Percentiles rank a stretch among this genome's conserved stretches.
Conservation (phyloP, 2,329 filamentous ascomycete species). For the Geosmithia flava region DNA sequence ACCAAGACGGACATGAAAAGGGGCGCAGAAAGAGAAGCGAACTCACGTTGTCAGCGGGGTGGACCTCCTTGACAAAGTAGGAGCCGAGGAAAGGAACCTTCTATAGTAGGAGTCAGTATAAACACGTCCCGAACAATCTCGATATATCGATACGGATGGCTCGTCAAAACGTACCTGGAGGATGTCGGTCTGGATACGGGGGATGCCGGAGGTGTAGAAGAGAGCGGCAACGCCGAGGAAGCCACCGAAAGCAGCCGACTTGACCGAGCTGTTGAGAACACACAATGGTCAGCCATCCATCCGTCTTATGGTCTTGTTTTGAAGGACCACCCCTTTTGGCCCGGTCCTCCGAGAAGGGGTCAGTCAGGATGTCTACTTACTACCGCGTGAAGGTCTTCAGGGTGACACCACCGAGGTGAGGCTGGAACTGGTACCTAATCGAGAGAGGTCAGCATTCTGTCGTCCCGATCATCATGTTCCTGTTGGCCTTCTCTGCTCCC, state of each 20-base stretch:
- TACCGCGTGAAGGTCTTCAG: conserved; percentile 29
- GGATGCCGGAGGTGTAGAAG: conserved; percentile 50
- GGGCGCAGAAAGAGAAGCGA: no score
- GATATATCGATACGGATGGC: no score
- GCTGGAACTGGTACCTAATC: conserved; percentile 29
- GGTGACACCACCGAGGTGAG: conserved; percentile 41
- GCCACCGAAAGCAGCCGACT: conserved; percentile 41
- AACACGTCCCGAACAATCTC: no score
- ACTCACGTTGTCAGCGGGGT: conserved; percentile 52
- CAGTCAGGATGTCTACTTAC: conserved; percentile 29
- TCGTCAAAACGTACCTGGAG: conserved; percentile 32
- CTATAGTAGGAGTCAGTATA: conserved; percentile 15
- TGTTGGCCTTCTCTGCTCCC: no score
- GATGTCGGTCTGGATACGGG: conserved; percentile 46
- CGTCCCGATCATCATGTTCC: not conserved
- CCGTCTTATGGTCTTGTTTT: no score
- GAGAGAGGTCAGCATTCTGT: conserved; percentile 12
- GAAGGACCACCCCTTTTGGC: no score
- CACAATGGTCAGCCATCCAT: conserved; percentile 5
- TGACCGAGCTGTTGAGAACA: conserved; percentile 29
- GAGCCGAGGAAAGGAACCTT: conserved; percentile 41
- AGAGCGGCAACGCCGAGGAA: conserved; percentile 45
- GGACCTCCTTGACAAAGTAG: conserved; percentile 39
- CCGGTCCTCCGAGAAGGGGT: no score
- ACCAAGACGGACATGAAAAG: not conserved